Conservation (phyloP, 164 flowering plant species). For the Nymphaea colorata region DNA sequence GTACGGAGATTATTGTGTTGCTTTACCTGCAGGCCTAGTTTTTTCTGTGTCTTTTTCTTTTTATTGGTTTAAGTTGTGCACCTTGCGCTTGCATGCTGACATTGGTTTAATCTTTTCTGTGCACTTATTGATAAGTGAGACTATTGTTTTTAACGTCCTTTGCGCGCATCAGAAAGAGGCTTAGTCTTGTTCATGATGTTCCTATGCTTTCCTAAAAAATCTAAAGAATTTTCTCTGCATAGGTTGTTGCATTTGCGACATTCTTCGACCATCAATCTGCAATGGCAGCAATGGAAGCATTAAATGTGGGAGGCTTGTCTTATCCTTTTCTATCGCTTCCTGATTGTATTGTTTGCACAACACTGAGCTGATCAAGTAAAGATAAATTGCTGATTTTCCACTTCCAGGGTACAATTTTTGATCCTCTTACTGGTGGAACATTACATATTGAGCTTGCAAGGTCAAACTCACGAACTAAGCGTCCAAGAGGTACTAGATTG, state of each 20-base stretch:
- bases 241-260: constrained; percentile 94
- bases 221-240: constrained; percentile 7
- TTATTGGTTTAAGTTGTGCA: no score
- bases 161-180: no score
- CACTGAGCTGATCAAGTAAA: background rate
- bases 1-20: no score
- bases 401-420: constrained; percentile 70
- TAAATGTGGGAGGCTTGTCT: constrained; percentile 40
- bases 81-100: no score
- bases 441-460: constrained; percentile 84
- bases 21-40: no score
- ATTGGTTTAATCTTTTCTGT: no score
- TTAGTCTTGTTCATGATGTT: background rate
- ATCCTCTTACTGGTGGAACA: constrained; percentile 57
- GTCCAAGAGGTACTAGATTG: constrained; percentile 35
- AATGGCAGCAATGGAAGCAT: constrained; percentile 43
- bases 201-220: background rate
- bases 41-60: no score
- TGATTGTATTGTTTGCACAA: no score
- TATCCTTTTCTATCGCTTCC: background rate
- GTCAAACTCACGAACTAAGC: constrained; percentile 67
- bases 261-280: constrained; percentile 71
- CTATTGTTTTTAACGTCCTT: no score
- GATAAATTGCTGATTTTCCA: background rate
- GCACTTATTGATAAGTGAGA: no score